phyloP scores from a whole-genome alignment of 208 protist species.

The Entamoeba invadens region DNA sequence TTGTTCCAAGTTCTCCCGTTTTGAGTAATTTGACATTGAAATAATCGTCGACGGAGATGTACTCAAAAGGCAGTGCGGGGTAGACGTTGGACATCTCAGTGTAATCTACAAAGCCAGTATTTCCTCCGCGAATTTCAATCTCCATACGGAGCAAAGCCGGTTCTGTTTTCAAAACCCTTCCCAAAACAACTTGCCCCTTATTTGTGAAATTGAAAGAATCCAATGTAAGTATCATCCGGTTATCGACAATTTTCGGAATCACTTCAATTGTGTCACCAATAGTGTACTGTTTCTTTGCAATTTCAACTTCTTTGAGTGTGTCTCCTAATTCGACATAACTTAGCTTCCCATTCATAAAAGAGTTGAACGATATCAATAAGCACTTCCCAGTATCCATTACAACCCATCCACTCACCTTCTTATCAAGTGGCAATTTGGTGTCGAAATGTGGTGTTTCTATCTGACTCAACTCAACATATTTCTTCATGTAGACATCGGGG shows the following conservation, averaged over 20 bases:
- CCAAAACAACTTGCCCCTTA: neutral
- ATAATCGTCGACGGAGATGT: too few species aligned
- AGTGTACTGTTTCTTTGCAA: neutral
- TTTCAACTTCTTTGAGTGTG: neutral
- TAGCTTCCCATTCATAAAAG: neutral
- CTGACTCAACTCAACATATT: neutral
- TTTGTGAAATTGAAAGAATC: too few species aligned
- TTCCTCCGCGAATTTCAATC: too few species aligned
- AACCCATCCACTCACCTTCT: neutral
- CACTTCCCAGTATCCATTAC: neutral
- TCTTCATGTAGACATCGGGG: neutral
- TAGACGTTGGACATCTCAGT: too few species aligned
- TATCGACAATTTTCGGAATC: too few species aligned
- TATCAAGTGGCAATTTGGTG: neutral
- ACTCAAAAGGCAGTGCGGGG: too few species aligned
- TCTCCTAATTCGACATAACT: neutral
- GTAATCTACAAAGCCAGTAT: too few species aligned
- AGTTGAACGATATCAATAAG: neutral
- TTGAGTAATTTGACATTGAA: too few species aligned
- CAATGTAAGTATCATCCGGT: too few species aligned
- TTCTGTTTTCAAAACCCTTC: neutral
- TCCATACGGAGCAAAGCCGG: too few species aligned
- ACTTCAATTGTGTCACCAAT: neutral
- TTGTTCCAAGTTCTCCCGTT: too few species aligned
- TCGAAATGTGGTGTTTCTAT: neutral